phyloP scores from a whole-genome alignment of 768 basidiomycete genomes.

The Phaeotremella fagi region DNA sequence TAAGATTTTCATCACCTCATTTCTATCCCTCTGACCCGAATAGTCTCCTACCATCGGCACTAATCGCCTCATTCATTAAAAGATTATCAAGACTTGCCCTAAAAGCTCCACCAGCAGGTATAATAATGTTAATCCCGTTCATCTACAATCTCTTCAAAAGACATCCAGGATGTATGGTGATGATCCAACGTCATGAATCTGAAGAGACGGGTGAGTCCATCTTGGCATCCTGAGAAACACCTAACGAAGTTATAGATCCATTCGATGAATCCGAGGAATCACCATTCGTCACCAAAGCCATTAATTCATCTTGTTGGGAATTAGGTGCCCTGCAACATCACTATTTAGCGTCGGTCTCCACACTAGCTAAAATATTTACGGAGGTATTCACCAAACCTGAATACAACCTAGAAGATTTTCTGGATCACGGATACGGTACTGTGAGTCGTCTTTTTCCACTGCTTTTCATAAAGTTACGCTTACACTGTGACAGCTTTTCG shows the following conservation, averaged over 20 bases:
- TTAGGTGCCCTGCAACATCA: conserved; percentile 70
- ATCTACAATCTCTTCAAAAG: conserved; percentile 88
- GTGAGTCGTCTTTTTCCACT: conserved; percentile 33
- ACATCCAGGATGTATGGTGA: conserved; percentile 84
- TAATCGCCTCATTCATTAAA: conserved; percentile 95
- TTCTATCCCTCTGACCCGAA: no score
- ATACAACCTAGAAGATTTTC: conserved; percentile 89
- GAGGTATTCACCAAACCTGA: conserved; percentile 89
- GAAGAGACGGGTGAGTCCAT: conserved; percentile 23
- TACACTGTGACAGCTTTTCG: conserved; percentile 62
- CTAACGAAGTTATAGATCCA: conserved; percentile 55
- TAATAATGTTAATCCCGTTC: conserved; percentile 86
- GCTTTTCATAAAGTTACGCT: background rate
- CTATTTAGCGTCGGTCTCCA: conserved; percentile 83
- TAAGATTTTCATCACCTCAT: conserved; percentile 56
- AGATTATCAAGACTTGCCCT: conserved; percentile 79
- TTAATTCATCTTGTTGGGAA: conserved; percentile 91
- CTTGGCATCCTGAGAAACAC: conserved; percentile 14
- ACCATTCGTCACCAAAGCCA: conserved; percentile 70
- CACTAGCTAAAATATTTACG: conserved; percentile 74
- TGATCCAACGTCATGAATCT: conserved; percentile 67
- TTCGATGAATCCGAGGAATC: conserved; percentile 65
- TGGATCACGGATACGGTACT: conserved; percentile 64
- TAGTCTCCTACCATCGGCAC: conserved; percentile 67
- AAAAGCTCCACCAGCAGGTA: conserved; percentile 78